Evolutionary conservation across 495 filamentous ascomycete genomes (phyloP).

Genomic region (Gamarada debralockiae): DNA sequence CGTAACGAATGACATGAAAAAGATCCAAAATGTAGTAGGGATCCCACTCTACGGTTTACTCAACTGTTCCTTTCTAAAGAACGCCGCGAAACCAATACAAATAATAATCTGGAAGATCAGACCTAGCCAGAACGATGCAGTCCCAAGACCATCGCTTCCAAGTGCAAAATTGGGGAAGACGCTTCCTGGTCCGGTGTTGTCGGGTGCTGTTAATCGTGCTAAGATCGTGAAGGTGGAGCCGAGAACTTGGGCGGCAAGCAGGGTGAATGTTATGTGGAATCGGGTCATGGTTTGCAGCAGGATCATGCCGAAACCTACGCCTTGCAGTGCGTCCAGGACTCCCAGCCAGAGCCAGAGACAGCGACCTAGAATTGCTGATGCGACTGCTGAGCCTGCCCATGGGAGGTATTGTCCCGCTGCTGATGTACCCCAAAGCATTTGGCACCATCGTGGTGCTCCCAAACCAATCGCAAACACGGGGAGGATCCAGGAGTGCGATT

Average conservation of each 20-base stretch:
- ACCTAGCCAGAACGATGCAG: slow-evolving; percentile 64
- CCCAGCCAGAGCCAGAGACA: slow-evolving; percentile 64
- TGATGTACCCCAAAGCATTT: slow-evolving; percentile 60
- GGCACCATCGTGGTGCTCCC: slow-evolving; percentile 59
- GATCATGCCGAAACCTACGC: slow-evolving; percentile 61
- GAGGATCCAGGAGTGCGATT: slow-evolving; percentile 58
- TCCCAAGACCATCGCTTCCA: slow-evolving; percentile 39
- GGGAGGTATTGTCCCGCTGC: slow-evolving; percentile 57
- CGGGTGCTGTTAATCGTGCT: slow-evolving; percentile 53
- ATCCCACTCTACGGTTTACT: slow-evolving; percentile 47
- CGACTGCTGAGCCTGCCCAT: slow-evolving; percentile 46
- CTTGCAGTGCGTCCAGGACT: slow-evolving; percentile 58
- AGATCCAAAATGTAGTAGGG: not conserved
- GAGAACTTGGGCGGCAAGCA: slow-evolving; percentile 48
- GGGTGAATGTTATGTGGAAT: slow-evolving; percentile 52
- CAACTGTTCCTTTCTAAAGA: slow-evolving; percentile 71
- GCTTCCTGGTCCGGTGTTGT: slow-evolving; percentile 56
- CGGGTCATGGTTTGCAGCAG: slow-evolving; percentile 58
- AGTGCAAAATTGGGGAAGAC: slow-evolving; percentile 58
- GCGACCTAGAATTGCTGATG: slow-evolving; percentile 48
- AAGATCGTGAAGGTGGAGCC: slow-evolving; percentile 53
- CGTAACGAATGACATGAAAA: not conserved
- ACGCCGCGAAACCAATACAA: slow-evolving; percentile 62
- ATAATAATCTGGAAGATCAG: slow-evolving; percentile 58
- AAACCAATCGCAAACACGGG: slow-evolving; percentile 65